Evolutionary conservation across 352 stramenopile species (phyloP).

Genomic region (Pythium aristosporum): DNA sequence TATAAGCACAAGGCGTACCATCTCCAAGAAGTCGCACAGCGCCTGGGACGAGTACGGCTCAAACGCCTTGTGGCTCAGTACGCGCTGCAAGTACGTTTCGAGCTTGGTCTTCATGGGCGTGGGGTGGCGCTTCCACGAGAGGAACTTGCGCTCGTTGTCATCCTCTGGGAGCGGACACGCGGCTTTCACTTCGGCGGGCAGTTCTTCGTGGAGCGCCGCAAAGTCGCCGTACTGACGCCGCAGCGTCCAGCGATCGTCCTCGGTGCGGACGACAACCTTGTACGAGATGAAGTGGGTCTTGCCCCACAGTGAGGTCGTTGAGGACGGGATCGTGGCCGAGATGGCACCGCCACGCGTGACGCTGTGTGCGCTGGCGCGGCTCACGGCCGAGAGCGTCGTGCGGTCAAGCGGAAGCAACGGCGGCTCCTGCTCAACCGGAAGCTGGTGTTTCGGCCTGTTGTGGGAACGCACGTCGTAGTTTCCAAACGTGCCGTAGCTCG

Average conservation of each 20-base stretch:
- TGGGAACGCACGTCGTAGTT: conserved; percentile 33
- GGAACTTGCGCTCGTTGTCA: conserved; percentile 40
- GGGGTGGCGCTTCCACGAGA: conserved; percentile 61
- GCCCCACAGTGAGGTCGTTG: conserved; percentile 66
- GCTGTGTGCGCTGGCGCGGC: conserved; percentile 19
- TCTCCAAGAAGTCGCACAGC: conserved; percentile 74
- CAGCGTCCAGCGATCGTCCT: conserved; percentile 69
- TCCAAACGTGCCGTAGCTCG: conserved; percentile 57
- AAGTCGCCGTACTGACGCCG: conserved; percentile 71
- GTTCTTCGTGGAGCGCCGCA: conserved; percentile 52
- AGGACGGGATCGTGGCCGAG: conserved; percentile 61
- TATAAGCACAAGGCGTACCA: no score
- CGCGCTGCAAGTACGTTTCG: conserved; percentile 56
- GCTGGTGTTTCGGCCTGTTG: conserved; percentile 4
- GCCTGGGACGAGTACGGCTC: conserved; percentile 54
- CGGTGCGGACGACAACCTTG: conserved; percentile 71
- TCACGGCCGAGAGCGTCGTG: conserved; percentile 12
- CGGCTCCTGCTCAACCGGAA: not conserved
- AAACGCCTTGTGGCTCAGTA: conserved; percentile 49
- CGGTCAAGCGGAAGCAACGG: not conserved
- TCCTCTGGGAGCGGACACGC: conserved; percentile 50
- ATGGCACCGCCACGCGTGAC: conserved; percentile 33
- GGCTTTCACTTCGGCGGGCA: conserved; percentile 45
- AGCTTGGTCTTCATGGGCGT: conserved; percentile 67
- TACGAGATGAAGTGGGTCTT: conserved; percentile 73